Evolutionary conservation across 2,329 filamentous ascomycete species (phyloP), one percentile per base, ranked within the genome.

Genomic region (Pseudogymnoascus sp.): DNA sequence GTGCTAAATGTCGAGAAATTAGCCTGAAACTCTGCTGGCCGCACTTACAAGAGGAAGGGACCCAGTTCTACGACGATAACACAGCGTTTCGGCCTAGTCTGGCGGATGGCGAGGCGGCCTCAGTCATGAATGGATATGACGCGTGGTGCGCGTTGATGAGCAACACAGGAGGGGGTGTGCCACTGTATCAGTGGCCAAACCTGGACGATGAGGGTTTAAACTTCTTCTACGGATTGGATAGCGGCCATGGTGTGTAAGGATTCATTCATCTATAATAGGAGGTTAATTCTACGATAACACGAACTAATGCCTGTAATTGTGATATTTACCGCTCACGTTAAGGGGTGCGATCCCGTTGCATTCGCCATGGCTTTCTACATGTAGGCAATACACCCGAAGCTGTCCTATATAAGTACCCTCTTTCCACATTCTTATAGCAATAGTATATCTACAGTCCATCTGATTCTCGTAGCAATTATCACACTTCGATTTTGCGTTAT

Each of bases 11-110:
- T 26, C 64, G 61, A n/a, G 64, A 66, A 19, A 63, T 62, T 12
- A 66, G 64, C 22, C 28, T 64, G 11, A 66, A 65, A 28, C 62
- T 66, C 3, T 65, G 65, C 12, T 64, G 63, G 26, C 62, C 63
- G n/a, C 65, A 64, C 41, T 38, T 64, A n/a, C 43, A 37, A 35
- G 64, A 43, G 16, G 46, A 56, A 33, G 46, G 46, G n/a, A 33
- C 46, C 46, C 46, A 56, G 26, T 56, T 56, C 46, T 56, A 56
- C 26, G 10, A 60, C 16, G 59, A 60, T n/a, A 22, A 41, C 38
- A 41, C 59, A 33, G 59, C 38, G 8, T 41, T 60, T 24, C 14
- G 41, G 12, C 59, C 59, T 26, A 60, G 14, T 41, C 33, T 60
- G 33, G 59, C 19, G 8, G 59, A 60, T 60, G 59, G 59, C 59